These are phyloP conservation scores for Carnegiea gigantea DNA, from an alignment of 179 eudicot genomes.

Conservation along the genomic window DNA sequence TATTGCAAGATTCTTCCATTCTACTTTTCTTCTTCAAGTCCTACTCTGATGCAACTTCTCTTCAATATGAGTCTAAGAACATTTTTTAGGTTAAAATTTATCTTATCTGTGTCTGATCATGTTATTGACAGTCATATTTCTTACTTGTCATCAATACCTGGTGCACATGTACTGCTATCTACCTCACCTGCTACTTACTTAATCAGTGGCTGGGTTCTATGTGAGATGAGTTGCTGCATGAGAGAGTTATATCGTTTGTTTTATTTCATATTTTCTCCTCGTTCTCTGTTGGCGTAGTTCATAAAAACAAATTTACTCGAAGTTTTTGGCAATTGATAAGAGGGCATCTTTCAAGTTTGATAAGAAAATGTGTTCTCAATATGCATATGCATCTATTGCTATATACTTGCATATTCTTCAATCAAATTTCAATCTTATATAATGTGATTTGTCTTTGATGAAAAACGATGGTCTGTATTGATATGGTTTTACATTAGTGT, in stretches of 20 bases:
- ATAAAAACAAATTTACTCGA: too few relatives aligned
- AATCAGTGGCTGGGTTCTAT: neutral
- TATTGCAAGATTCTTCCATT: neutral
- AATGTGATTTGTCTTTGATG: neutral
- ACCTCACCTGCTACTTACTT: neutral
- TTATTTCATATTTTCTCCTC: too few relatives aligned
- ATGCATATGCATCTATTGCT: neutral
- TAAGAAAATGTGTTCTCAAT: neutral
- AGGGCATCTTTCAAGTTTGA: neutral
- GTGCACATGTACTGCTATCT: neutral
- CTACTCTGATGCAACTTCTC: neutral
- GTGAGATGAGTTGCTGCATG: too few relatives aligned
- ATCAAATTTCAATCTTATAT: neutral
- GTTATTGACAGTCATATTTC: neutral
- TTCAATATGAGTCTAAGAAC: neutral
- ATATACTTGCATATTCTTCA: neutral
- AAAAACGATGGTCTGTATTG: conserved; percentile 18
- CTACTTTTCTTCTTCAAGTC: neutral
- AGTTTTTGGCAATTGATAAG: neutral
- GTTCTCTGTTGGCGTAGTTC: neutral
- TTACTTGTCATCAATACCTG: neutral
- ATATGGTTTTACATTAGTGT: conserved; percentile 53
- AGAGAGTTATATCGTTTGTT: too few relatives aligned
- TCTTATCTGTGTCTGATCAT: neutral
- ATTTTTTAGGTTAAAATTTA: neutral